Percentiles rank a stretch among this genome's conserved stretches.
Conservation (phyloP, 768 basidiomycete genomes). For the Rhizopogon rudus region DNA sequence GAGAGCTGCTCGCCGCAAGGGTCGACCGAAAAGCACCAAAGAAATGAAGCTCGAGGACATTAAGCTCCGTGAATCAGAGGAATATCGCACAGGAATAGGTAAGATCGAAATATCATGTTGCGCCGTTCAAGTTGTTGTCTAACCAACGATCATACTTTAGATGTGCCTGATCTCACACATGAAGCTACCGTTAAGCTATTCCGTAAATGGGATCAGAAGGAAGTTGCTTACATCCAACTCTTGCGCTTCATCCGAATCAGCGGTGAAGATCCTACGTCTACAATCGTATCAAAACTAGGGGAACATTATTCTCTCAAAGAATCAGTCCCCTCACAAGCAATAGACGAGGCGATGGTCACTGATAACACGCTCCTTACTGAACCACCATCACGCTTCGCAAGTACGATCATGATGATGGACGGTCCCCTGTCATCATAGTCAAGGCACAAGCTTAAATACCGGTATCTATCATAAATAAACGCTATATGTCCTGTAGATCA, state of each 20-base stretch:
- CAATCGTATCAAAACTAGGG: slow-evolving; percentile 56
- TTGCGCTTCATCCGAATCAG: slow-evolving; percentile 76
- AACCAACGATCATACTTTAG: slow-evolving; percentile 30
- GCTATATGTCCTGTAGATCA: slow-evolving; percentile 12
- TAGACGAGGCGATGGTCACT: slow-evolving; percentile 24
- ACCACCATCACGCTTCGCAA: slow-evolving; percentile 28
- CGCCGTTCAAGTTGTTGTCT: background rate
- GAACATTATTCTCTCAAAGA: slow-evolving; percentile 39
- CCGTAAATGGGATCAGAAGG: slow-evolving; percentile 74
- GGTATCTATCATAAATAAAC: background rate
- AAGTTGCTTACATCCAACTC: slow-evolving; percentile 62
- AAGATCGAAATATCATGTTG: slow-evolving; percentile 18
- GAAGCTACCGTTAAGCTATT: slow-evolving; percentile 64
- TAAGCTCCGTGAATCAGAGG: slow-evolving; percentile 62
- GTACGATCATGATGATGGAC: slow-evolving; percentile 35
- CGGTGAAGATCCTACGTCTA: slow-evolving; percentile 42
- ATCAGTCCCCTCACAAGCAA: slow-evolving; percentile 1
- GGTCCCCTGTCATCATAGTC: slow-evolving; percentile 15
- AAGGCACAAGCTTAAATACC: background rate
- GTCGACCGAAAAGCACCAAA: slow-evolving; percentile 67
- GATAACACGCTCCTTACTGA: slow-evolving; percentile 23
- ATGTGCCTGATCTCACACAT: slow-evolving; percentile 78
- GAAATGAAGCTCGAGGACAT: slow-evolving; percentile 67
- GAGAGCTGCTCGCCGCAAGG: slow-evolving; percentile 56
- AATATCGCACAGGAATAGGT: slow-evolving; percentile 82